phyloP scores from a whole-genome alignment of 192 early-diverging fungal genomes.

The Fimicolochytrium jonesii region DNA sequence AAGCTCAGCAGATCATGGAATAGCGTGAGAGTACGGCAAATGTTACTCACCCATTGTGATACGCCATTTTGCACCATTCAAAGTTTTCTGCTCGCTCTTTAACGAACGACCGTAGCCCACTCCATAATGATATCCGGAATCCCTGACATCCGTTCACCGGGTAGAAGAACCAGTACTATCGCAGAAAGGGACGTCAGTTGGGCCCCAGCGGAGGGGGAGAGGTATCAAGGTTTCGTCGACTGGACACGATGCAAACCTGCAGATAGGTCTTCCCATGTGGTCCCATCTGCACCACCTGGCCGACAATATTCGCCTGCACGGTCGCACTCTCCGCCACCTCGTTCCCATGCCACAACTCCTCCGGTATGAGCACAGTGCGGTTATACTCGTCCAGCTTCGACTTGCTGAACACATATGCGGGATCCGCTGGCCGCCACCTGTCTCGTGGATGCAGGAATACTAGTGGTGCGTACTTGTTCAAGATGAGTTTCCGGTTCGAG shows the following conservation, averaged over 20 bases:
- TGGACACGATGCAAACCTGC: slow-evolving; percentile 11
- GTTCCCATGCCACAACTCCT: slow-evolving; percentile 8
- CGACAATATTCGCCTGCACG: slow-evolving; percentile 11
- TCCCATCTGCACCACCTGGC: slow-evolving; percentile 28
- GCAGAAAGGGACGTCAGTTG: no score
- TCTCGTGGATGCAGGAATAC: slow-evolving; percentile 24
- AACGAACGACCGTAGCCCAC: slow-evolving; percentile 21
- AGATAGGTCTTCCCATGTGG: slow-evolving; percentile 16
- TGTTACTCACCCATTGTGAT: slow-evolving; percentile 26
- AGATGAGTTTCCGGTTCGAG: slow-evolving; percentile 9
- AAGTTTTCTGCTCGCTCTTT: slow-evolving; percentile 22
- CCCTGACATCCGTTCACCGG: slow-evolving; percentile 32
- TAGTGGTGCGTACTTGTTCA: slow-evolving; percentile 17
- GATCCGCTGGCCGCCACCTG: slow-evolving; percentile 23
- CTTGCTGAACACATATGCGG: neutral
- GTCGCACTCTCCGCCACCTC: neutral
- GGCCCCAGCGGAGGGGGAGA: no score
- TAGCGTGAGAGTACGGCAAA: no score
- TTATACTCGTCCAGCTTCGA: slow-evolving; percentile 9
- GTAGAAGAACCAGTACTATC: slow-evolving; percentile 28
- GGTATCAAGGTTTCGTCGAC: neutral
- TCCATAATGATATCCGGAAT: slow-evolving; percentile 25
- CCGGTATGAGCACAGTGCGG: slow-evolving; percentile 5
- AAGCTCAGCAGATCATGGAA: no score
- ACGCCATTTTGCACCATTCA: slow-evolving; percentile 30